phyloP scores from a whole-genome alignment of 2,329 filamentous ascomycete genomes.

The Dactylellina drechsleri region DNA sequence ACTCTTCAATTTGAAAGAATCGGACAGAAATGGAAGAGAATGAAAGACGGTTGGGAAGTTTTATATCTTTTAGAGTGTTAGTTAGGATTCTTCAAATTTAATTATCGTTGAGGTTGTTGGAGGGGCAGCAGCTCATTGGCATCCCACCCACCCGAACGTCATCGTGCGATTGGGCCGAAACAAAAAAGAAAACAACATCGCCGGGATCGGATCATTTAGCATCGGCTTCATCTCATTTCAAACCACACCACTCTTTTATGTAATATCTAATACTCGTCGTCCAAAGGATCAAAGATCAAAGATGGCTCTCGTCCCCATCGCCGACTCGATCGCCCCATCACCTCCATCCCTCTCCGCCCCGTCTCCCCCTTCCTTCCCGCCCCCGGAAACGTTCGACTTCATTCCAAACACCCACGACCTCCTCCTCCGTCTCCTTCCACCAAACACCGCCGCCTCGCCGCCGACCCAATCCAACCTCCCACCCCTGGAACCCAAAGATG shows the following conservation, averaged over 20 bases:
- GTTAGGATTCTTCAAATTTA: not conserved
- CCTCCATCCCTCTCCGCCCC: conserved; percentile 55
- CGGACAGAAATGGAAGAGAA: not conserved
- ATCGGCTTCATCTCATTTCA: not conserved
- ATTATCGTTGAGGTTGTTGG: not conserved
- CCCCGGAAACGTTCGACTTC: conserved; percentile 60
- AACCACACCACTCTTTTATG: not conserved
- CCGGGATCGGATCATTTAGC: conserved; percentile 19
- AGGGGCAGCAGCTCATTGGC: conserved; percentile 28
- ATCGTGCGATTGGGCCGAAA: not conserved
- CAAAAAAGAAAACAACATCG: conserved; percentile 18
- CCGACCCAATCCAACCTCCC: conserved; percentile 62
- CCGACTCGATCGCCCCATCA: not conserved
- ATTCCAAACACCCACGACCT: conserved; percentile 59
- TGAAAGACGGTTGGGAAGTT: too few relatives aligned
- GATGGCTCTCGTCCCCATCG: conserved; percentile 59
- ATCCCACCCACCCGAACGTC: conserved; percentile 20
- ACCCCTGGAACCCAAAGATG: conserved; percentile 76
- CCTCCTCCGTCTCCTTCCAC: conserved; percentile 59
- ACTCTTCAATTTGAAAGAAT: not conserved
- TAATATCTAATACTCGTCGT: not conserved
- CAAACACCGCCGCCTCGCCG: conserved; percentile 59
- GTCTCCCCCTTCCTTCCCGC: conserved; percentile 58
- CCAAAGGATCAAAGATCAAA: conserved; percentile 28
- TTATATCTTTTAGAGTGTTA: too few relatives aligned